A percentile compares a stretch with the other conserved stretches of the same genome.
phyloP scores from a whole-genome alignment of 176 grass and related monocot genomes.

The Puya raimondii region DNA sequence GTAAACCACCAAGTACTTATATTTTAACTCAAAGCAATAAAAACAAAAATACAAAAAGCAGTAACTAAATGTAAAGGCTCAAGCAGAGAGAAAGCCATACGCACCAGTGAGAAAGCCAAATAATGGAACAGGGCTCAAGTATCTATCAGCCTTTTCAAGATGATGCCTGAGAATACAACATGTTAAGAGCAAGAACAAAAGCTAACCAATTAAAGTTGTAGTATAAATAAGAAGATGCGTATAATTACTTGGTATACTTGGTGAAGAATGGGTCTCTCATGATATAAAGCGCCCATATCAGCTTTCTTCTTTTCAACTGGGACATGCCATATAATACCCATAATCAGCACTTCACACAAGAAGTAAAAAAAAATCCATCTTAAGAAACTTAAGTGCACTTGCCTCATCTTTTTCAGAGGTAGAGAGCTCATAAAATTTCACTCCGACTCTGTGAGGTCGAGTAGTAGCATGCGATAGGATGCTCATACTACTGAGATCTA shows the following conservation, averaged over 20 bases:
- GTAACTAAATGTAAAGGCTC: not conserved
- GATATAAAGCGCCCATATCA: slow-evolving; percentile 80
- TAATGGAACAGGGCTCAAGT: slow-evolving; percentile 54
- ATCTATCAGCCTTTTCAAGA: slow-evolving; percentile 66
- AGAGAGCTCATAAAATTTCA: slow-evolving; percentile 61
- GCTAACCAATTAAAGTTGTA: not conserved
- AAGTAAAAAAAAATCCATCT: not conserved
- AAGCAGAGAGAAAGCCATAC: not conserved
- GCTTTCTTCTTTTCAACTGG: slow-evolving; percentile 84
- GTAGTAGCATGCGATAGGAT: slow-evolving; percentile 56
- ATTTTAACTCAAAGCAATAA: not conserved
- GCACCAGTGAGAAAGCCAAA: slow-evolving; percentile 71
- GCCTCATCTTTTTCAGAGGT: slow-evolving; percentile 80
- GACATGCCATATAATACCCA: slow-evolving; percentile 3
- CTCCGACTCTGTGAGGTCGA: slow-evolving; percentile 26
- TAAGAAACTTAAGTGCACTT: slow-evolving; percentile 30
- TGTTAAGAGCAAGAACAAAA: not conserved
- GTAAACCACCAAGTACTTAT: not conserved
- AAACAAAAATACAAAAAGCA: not conserved
- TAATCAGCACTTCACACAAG: slow-evolving; percentile 9
- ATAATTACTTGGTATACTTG: slow-evolving; percentile 62
- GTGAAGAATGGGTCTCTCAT: slow-evolving; percentile 97
- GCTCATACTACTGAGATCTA: slow-evolving; percentile 75
- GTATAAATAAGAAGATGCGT: not conserved
- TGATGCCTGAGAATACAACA: slow-evolving; percentile 43